These are phyloP conservation scores for Calonectria multiphialidica DNA, from an alignment of 2,329 filamentous ascomycete genomes.

Conservation along the genomic window DNA sequence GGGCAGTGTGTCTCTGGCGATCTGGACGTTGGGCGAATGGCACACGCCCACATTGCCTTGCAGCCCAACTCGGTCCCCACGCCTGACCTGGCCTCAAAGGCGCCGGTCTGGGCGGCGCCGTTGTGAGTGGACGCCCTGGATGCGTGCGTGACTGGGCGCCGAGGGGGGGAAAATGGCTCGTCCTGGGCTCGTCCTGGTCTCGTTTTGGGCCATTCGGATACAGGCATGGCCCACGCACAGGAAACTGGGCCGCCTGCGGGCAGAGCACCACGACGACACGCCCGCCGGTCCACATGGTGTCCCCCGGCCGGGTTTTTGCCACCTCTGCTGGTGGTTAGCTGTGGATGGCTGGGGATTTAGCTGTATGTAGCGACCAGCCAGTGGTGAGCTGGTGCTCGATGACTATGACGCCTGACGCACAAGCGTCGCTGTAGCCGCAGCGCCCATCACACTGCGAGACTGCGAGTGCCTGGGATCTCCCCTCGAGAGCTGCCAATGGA, in stretches of 20 bases:
- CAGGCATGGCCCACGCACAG: constrained; percentile 3
- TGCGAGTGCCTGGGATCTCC: constrained; percentile 3
- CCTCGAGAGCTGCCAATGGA: background rate
- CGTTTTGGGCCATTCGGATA: background rate
- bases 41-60: constrained; percentile 13
- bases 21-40: constrained; percentile 14
- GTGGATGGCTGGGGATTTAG: too few relatives aligned
- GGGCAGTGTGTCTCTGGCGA: constrained; percentile 1
- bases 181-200: background rate
- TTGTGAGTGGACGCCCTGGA: constrained; percentile 25
- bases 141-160: constrained; percentile 10
- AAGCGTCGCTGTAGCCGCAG: background rate
- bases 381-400: too few relatives aligned
- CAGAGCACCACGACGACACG: background rate
- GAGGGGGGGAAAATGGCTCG: constrained; percentile 17
- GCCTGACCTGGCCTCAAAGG: constrained; percentile 20
- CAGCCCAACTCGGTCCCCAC: constrained; percentile 14
- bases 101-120: background rate
- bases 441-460: background rate
- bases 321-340: background rate
- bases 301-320: background rate
- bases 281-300: background rate
- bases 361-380: too few relatives aligned
- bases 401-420: background rate
- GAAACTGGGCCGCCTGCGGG: constrained; percentile 1